Evolutionary conservation across 2,329 filamentous ascomycete genomes (phyloP).

Genomic region (Pseudogymnoascus sp.): DNA sequence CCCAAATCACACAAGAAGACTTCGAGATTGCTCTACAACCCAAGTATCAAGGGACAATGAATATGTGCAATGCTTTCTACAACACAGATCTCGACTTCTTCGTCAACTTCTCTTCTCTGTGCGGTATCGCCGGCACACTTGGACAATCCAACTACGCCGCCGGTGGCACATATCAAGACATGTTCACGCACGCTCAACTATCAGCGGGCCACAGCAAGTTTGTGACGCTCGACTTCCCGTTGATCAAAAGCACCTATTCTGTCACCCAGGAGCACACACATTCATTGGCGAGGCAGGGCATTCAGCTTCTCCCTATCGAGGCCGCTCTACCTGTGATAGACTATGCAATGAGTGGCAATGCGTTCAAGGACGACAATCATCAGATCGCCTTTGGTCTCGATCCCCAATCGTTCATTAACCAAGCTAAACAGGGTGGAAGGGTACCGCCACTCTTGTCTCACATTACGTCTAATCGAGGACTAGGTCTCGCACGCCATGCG

Average conservation of each 20-base stretch:
- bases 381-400: not conserved
- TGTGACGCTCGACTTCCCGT: not conserved
- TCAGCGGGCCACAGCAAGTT: not conserved
- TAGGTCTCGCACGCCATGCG: not conserved
- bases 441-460: not conserved
- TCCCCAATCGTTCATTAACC: not conserved
- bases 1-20: not conserved
- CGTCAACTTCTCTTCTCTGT: constrained; percentile 13
- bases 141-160: constrained; percentile 17
- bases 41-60: not conserved
- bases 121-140: constrained; percentile 12
- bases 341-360: not conserved
- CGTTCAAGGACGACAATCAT: not conserved
- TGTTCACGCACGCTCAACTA: not conserved
- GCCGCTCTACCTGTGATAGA: not conserved
- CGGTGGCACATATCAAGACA: not conserved
- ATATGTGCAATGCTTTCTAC: not conserved
- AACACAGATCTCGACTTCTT: constrained; percentile 16
- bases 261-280: not conserved
- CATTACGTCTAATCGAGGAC: not conserved
- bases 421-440: not conserved
- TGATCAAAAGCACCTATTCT: not conserved
- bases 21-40: not conserved
- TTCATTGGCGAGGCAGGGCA: not conserved
- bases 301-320: not conserved